Conservation (phyloP, 2,329 filamentous ascomycete genomes). For the Thelonectria discophora region DNA sequence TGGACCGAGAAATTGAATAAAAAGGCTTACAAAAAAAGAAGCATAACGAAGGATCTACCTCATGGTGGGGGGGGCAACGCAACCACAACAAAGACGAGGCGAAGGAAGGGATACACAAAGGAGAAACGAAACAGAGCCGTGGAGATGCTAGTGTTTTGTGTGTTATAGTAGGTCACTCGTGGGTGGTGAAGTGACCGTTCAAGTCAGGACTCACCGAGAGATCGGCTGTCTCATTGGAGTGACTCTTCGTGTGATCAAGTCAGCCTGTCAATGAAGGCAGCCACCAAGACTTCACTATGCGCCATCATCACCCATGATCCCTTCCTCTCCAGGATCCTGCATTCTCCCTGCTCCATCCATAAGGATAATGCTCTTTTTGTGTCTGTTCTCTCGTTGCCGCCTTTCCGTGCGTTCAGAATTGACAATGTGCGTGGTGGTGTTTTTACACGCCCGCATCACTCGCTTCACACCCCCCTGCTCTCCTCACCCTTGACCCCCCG, state of each 20-base stretch:
- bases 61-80: neutral
- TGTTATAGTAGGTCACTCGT: neutral
- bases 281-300: conserved; percentile 7
- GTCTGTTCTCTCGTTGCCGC: neutral
- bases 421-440: too few species aligned
- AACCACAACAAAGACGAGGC: conserved; percentile 3
- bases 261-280: too few species aligned
- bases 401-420: neutral
- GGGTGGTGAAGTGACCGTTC: neutral
- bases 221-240: neutral
- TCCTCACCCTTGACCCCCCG: too few species aligned
- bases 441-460: too few species aligned
- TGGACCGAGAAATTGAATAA: too few species aligned
- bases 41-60: conserved; percentile 1
- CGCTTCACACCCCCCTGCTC: too few species aligned
- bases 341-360: conserved; percentile 19
- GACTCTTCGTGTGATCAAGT: too few species aligned
- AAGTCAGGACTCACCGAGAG: neutral
- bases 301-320: too few species aligned
- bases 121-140: neutral
- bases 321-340: too few species aligned
- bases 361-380: conserved; percentile 1
- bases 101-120: neutral
- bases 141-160: neutral
- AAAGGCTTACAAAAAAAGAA: neutral